Base-by-base conservation (phyloP, 1,284 basidiomycete genomes). In the Melampsora medusae region DNA sequence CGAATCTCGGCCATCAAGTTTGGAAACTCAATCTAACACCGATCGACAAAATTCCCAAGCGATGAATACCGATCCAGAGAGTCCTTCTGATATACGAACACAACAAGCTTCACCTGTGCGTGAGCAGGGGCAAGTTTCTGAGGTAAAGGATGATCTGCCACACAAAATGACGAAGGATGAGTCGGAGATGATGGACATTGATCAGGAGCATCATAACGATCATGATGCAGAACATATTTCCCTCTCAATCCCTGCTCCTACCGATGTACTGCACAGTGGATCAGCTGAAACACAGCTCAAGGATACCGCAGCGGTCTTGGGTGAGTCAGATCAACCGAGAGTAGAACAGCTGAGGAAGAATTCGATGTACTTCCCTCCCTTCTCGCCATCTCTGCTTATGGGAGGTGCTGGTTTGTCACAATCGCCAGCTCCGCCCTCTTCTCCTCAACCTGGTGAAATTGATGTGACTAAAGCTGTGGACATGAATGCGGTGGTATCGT, bases 381-480 rank as follows among this genome's bases (percentile, higher is more conserved):
- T 74, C 28, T 74, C 71, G n/a, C 71, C 71, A 25, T 74, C 71
- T 7, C 56, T 74, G 16, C 53, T 74, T 35, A 74, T 74, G 64
- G 64, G 65, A 22, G 35, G 33, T 59, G 35, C 49, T 67, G 50
- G 49, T n/a, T 67, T 49, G 38, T 49, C 35, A 4, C 16, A 35
- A 16, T 67, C 64, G 38, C 46, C 31, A 10, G 31, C 28, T n/a
- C 38, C 71, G 5, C 64, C 33, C 50, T 74, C 53, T 49, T 60
- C 70, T 28, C 59, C 46, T 33, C 59, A 50, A 22, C 50, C 69
- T 22, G 33, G 59, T 28, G 49, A 59, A 25, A 48, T 48, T 19
- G 69, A 35, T 22, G 28, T 49, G 14, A 38, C 62, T 12, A 5
- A 33, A 5, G 25, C 4, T 42, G 46, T n/a, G 25, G 50, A 10